Evolutionary conservation across 2,329 filamentous ascomycete genomes (phyloP).

Genomic region (Blastomyces parvus): DNA sequence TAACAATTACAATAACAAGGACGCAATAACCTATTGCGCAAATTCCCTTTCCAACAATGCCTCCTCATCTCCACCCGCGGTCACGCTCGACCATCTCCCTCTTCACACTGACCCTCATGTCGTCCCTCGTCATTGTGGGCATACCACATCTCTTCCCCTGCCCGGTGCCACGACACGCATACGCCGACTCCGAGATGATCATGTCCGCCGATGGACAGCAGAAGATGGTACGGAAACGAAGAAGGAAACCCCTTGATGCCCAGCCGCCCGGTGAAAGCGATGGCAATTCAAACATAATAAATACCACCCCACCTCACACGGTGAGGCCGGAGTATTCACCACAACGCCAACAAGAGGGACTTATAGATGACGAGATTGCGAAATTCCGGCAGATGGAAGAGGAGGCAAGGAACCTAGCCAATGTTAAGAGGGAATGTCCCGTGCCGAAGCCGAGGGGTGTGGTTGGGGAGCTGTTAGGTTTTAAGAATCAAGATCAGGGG

Average conservation of each 20-base stretch:
- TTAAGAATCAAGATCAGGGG: conserved; percentile 38
- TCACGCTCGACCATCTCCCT: conserved; percentile 89
- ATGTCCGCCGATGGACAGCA: conserved; percentile 37
- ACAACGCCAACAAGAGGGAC: background rate
- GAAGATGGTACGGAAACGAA: conserved; percentile 29
- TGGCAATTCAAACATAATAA: conserved; percentile 7
- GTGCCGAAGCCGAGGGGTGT: conserved; percentile 81
- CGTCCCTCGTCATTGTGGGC: conserved; percentile 85
- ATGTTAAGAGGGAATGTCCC: conserved; percentile 65
- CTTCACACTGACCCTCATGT: conserved; percentile 83
- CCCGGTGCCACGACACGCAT: conserved; percentile 65
- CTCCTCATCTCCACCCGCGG: conserved; percentile 79
- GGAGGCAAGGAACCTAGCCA: conserved; percentile 33
- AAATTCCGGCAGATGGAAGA: conserved; percentile 35
- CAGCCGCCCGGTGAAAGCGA: conserved; percentile 4
- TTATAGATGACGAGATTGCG: conserved; percentile 33
- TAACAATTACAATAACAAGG: background rate
- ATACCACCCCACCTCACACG: background rate
- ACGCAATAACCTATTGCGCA: background rate
- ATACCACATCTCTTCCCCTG: conserved; percentile 87
- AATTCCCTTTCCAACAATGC: conserved; percentile 45
- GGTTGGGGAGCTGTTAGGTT: conserved; percentile 65
- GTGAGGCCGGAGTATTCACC: background rate
- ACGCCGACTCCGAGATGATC: conserved; percentile 56
- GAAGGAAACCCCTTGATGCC: conserved; percentile 26